These are phyloP conservation scores for Colletotrichum nymphaeae DNA, from an alignment of 2,329 filamentous ascomycete species.

Conservation along the genomic window DNA sequence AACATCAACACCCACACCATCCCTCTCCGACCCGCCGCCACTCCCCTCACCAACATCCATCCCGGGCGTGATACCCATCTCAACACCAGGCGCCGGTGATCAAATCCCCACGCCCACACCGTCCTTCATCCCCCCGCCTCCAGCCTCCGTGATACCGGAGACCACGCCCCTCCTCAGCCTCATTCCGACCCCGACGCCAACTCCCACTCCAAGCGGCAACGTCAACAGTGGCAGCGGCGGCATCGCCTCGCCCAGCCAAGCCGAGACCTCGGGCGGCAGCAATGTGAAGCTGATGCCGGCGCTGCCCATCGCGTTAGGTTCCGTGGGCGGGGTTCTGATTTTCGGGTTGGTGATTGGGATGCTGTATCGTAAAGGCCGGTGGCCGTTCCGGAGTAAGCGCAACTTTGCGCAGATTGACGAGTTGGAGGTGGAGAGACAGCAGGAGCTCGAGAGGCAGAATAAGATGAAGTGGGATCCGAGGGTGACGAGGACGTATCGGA, in stretches of 20 bases:
- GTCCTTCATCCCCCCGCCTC: background rate
- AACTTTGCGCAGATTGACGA: conserved; percentile 31
- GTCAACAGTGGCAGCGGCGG: background rate
- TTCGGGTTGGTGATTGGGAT: conserved; percentile 29
- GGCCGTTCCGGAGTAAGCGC: conserved; percentile 25
- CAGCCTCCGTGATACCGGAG: background rate
- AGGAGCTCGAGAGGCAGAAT: conserved; percentile 28
- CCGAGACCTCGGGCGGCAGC: background rate
- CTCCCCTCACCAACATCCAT: conserved; percentile 17
- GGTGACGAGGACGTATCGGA: conserved; percentile 13
- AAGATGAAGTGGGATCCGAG: conserved; percentile 36
- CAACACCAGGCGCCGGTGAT: background rate
- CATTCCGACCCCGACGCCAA: conserved; percentile 6
- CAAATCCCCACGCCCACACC: conserved; percentile 6
- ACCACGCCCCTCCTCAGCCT: background rate
- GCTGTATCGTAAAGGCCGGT: conserved; percentile 31
- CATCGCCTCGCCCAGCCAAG: conserved; percentile 26
- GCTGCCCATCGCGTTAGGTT: conserved; percentile 35
- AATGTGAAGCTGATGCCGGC: conserved; percentile 34
- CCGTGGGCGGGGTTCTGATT: conserved; percentile 33
- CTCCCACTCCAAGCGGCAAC: background rate
- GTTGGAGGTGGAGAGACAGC: conserved; percentile 29
- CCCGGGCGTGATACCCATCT: conserved; percentile 4
- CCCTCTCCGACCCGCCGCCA: conserved; percentile 9
- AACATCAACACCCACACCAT: conserved; percentile 12